Conservation (phyloP, 1,284 basidiomycete species). For the Hemileia vastatrix region DNA sequence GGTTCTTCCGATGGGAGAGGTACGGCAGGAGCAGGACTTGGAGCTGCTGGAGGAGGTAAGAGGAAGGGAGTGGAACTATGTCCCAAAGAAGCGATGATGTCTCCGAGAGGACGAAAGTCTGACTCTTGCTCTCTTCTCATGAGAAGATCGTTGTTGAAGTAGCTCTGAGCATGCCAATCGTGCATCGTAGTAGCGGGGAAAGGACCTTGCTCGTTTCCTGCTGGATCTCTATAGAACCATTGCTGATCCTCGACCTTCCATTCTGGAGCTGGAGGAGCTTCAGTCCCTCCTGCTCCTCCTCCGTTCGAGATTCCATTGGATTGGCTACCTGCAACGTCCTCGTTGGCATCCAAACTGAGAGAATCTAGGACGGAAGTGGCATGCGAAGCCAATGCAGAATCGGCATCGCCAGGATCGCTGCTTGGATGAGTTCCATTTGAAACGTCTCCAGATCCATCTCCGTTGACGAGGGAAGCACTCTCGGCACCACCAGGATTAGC, state of each 20-base stretch:
- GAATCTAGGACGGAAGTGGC: conserved; percentile 31
- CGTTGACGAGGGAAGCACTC: neutral
- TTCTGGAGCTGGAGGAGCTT: conserved; percentile 32
- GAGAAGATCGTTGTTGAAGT: conserved; percentile 37
- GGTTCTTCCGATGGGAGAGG: neutral
- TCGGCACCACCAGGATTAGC: neutral
- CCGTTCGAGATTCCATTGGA: neutral
- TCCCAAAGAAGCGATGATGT: conserved; percentile 30
- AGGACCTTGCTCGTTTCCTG: conserved; percentile 38
- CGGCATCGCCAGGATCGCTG: conserved; percentile 21
- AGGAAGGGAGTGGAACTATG: conserved; percentile 35
- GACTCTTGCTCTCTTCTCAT: conserved; percentile 34
- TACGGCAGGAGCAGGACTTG: neutral
- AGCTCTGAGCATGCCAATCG: conserved; percentile 40
- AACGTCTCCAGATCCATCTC: neutral
- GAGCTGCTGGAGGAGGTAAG: conserved; percentile 32
- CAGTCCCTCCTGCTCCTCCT: neutral
- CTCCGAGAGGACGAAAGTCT: conserved; percentile 34
- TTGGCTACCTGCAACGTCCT: conserved; percentile 9
- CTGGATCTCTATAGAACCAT: conserved; percentile 39
- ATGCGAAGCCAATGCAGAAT: conserved; percentile 28
- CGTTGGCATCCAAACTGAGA: conserved; percentile 32
- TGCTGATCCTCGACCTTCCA: conserved; percentile 21
- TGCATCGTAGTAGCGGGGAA: conserved; percentile 41
- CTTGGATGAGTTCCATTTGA: neutral